phyloP scores from a whole-genome alignment of 2,329 filamentous ascomycete species.

The Teratosphaeria pseudoeucalypti region DNA sequence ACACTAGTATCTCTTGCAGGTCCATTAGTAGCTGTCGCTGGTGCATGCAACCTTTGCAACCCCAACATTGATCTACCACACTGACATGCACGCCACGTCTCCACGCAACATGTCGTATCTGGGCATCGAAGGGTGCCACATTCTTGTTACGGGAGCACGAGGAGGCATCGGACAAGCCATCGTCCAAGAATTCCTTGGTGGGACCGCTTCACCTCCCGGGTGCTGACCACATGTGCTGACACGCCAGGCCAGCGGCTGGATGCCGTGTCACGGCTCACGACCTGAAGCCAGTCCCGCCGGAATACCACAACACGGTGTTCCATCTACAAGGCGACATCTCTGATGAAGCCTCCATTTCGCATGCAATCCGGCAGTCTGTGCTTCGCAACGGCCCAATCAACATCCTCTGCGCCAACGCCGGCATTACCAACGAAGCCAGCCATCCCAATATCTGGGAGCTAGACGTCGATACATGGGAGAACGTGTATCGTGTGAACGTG shows the following conservation, averaged over 20 bases:
- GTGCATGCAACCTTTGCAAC: neutral
- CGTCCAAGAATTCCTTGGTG: conserved; percentile 44
- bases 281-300: conserved; percentile 25
- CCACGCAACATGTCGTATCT: conserved; percentile 34
- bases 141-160: conserved; percentile 45
- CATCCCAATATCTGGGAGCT: conserved; percentile 44
- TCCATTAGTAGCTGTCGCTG: neutral
- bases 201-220: conserved; percentile 6
- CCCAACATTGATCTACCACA: neutral
- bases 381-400: conserved; percentile 40
- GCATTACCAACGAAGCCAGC: conserved; percentile 40
- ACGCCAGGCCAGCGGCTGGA: conserved; percentile 34
- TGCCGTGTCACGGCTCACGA: conserved; percentile 47
- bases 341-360: conserved; percentile 36
- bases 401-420: conserved; percentile 44
- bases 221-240: conserved; percentile 5
- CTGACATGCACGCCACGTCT: neutral
- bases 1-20: neutral
- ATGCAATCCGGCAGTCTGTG: conserved; percentile 32
- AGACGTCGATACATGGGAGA: conserved; percentile 42
- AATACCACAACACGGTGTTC: conserved; percentile 28
- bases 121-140: conserved; percentile 39
- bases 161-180: conserved; percentile 42
- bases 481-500: conserved; percentile 40
- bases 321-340: conserved; percentile 39